Evolutionary conservation across 2,329 filamentous ascomycete species (phyloP), one percentile per base, ranked within the genome.

Genomic region (Stagonosporopsis tanaceti): DNA sequence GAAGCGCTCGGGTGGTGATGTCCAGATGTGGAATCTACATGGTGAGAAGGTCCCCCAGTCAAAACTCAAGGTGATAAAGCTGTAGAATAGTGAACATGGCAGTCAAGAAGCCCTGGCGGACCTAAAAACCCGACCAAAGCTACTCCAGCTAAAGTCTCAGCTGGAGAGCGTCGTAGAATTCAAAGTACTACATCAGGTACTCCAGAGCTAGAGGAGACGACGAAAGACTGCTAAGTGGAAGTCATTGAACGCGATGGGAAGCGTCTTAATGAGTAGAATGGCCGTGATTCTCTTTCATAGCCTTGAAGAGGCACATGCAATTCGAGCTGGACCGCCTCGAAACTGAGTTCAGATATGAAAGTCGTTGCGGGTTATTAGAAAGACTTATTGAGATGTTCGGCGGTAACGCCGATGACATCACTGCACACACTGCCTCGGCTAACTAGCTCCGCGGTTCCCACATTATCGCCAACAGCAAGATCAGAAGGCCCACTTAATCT

Each of bases 321-420:
- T 20, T 20, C 20, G 3, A 20, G 20, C 20, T 20, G 20, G n/a
- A n/a, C n/a, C n/a, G n/a, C n/a, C n/a, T n/a, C n/a, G n/a, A n/a
- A n/a, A n/a, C n/a, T n/a, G n/a, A n/a, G n/a, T 20, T 20, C 3
- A 20, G 20, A 20, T 3, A 20, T 20, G 20, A 20, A 20, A 3
- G 20, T 20, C 20, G 20, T 20, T 2, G 2, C 11, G 30, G 30
- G 7, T 32, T 9, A 11, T 2, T 28, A 11, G n/a, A 32, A 28
- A 1, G 4, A 14, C 14, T n/a, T 3, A 6, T 1, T 25, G 12
- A 5, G 15, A 11, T 17, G 35, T n/a, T 56, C 47, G 35, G 53
- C 41, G 37, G 37, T 37, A 35, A 24, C 3, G 41, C 47, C 53
- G 47, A 47, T 56, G 47, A 51, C 47, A 28, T 56, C 47, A 41